Evolutionary conservation across 129 eudicot genomes (phyloP).

Genomic region (Ambrosia trifida): DNA sequence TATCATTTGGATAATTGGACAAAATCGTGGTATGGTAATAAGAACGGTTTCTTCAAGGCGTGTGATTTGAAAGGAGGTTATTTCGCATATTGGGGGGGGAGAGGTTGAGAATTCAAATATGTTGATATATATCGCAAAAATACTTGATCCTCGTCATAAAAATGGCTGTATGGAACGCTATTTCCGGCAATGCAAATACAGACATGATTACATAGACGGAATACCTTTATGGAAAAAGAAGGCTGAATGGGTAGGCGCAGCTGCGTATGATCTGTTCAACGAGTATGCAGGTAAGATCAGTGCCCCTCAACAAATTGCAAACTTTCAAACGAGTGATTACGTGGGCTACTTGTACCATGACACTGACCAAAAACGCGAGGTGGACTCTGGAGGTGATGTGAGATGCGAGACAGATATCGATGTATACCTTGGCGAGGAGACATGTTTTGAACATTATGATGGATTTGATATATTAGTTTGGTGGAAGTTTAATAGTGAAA

Average conservation of each 20-base stretch:
- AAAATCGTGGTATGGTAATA: not conserved
- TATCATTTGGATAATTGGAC: slow-evolving; percentile 12
- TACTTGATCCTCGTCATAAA: slow-evolving; percentile 19
- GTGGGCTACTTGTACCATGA: slow-evolving; percentile 7
- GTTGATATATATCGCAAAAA: slow-evolving; percentile 12
- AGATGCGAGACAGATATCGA: not conserved
- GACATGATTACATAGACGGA: slow-evolving; percentile 15
- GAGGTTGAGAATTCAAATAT: slow-evolving; percentile 25
- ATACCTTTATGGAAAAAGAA: slow-evolving; percentile 11
- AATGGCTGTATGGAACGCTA: not conserved
- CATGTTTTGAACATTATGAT: not conserved
- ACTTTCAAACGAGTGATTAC: not conserved
- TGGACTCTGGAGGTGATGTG: slow-evolving; percentile 9
- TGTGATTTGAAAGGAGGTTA: not conserved
- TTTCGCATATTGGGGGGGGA: slow-evolving; percentile 4
- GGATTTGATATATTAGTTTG: slow-evolving; percentile 5
- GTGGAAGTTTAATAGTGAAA: slow-evolving; percentile 7
- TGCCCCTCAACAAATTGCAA: not conserved
- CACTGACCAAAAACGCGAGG: not conserved
- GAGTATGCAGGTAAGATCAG: slow-evolving; percentile 4
- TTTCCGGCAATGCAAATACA: slow-evolving; percentile 10
- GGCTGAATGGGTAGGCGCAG: not conserved
- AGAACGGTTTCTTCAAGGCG: slow-evolving; percentile 4
- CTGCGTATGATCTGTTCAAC: slow-evolving; percentile 10
- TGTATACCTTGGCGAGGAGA: not conserved